Evolutionary conservation across 1,284 basidiomycete genomes (phyloP), one percentile per base, ranked within the genome.

Genomic region (Malassezia sympodialis): DNA sequence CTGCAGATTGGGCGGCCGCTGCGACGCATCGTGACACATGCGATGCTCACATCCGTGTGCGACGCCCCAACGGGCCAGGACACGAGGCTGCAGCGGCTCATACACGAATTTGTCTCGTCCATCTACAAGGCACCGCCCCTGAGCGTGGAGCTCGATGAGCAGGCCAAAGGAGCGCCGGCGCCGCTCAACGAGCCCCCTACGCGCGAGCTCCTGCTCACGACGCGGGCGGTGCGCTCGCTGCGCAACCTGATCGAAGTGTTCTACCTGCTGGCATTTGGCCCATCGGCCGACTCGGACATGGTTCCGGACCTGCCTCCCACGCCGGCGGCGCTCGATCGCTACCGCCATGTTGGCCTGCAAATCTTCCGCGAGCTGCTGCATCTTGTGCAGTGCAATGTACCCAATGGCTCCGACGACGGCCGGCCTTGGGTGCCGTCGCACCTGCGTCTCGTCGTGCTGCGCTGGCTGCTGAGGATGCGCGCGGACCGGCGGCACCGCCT

Each of bases 401-500:
- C 49, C 17, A 15, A 19, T 26, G 49, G 21, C n/a, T 15, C 39
- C 12, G n/a, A 28, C 3, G 27, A 31, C n/a, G n/a, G 21, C 17
- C 21, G 35, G 7, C 24, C 48, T 5, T 46, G 27, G 43, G 28
- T 58, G 28, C 50, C 56, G 19, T 24, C 30, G 12, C 26, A 44
- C 15, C 39, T 49, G 19, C 79, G 88, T 23, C 75, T 96, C 15
- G 78, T 82, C 2, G 81, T 86, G 2, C 78, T 98, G 8, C 88
- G 93, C 69, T 94, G 91, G 79, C 74, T 94, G 56, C 83, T 91
- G 77, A 84, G 90, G 11, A 78, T 98, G 21, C 81, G 94, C 46
- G 90, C 88, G 1, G 91, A 96, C 72, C 83, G 88, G 3, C 86
- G 90, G 66, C 94, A 99, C 73, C 81, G 85, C 14, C 75, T 98